Evolutionary conservation across 345 rosid species (phyloP), one percentile per base, ranked within the genome.

Genomic region (Luvunga scandens): DNA sequence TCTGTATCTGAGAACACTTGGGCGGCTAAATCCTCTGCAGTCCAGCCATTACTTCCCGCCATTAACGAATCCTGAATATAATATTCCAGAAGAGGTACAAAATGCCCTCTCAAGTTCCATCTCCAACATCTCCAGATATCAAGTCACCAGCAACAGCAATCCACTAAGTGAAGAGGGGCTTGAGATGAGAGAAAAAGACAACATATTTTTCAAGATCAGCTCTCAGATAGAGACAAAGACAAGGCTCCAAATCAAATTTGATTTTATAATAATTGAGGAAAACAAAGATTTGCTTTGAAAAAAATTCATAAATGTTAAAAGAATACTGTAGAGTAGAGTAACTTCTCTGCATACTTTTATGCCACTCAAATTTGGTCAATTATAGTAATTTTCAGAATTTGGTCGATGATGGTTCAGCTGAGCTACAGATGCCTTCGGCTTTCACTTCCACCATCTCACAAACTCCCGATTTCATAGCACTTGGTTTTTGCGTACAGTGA

Each of bases 41-140:
- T 69, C 57, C 81, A 80, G 59, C 90, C 87, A 39, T 78, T 90
- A 60, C 79, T 87, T 79, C 73, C 79, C 72, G 48, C 68, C 57
- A 28, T 53, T 34, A 53, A 57, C 1, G 65, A 60, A 70, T 81
- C 59, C 21, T 53, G 22, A 53, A 5, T 5, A 73, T 66, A 12
- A 22, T 45, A 45, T 45, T 50, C 34, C 69, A 38, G 48, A 7
- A 28, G 34, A 53, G 42, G 55, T 9, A 19, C 59, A 19, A n/a
- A 62, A 18, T 39, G 68, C 68, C 39, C 34, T 62, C 36, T 62
- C 36, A 61, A 24, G 12, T 73, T 73, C 42, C 60, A 62, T 18
- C 63, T 62, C 59, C 71, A 21, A 2, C 19, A 48, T 7, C n/a
- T 48, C 50, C 66, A 24, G 22, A 14, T 38, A 36, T 27, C 25